Evolutionary conservation across 2,329 filamentous ascomycete genomes (phyloP).

Genomic region (Monosporascus sp.): DNA sequence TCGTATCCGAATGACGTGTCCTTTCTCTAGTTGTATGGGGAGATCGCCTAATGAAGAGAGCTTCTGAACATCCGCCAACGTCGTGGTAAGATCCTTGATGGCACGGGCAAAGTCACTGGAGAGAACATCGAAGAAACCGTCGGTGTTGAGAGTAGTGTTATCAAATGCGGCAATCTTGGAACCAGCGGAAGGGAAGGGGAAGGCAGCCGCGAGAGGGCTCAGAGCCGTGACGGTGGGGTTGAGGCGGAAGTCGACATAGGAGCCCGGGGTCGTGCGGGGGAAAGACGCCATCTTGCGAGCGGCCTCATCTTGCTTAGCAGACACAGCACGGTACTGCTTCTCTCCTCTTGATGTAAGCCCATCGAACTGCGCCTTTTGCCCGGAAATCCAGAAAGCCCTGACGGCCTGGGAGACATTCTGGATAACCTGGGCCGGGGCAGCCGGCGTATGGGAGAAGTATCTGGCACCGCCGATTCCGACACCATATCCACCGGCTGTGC

Average conservation of each 20-base stretch:
- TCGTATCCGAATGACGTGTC: slow-evolving; percentile 67
- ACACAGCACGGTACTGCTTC: slow-evolving; percentile 75
- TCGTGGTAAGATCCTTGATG: slow-evolving; percentile 73
- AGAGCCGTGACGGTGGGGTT: slow-evolving; percentile 88
- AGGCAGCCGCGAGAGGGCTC: slow-evolving; percentile 58
- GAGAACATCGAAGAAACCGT: slow-evolving; percentile 79
- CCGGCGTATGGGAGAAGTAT: slow-evolving; percentile 86
- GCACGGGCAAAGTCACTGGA: slow-evolving; percentile 84
- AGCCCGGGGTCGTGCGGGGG: slow-evolving; percentile 58
- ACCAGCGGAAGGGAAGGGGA: slow-evolving; percentile 41
- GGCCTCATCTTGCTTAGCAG: slow-evolving; percentile 66
- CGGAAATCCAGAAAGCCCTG: slow-evolving; percentile 86
- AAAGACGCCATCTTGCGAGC: slow-evolving; percentile 60
- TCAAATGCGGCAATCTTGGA: slow-evolving; percentile 36
- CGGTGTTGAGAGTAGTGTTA: slow-evolving; percentile 65
- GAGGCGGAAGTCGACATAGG: slow-evolving; percentile 82
- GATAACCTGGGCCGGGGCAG: slow-evolving; percentile 81
- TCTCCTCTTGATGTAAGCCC: slow-evolving; percentile 69
- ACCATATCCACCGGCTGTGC: slow-evolving; percentile 85
- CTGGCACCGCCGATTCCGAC: slow-evolving; percentile 68
- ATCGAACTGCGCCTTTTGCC: slow-evolving; percentile 82
- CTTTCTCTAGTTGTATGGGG: slow-evolving; percentile 67
- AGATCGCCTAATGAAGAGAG: slow-evolving; percentile 76
- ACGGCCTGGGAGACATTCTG: slow-evolving; percentile 94
- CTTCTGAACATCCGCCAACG: slow-evolving; percentile 75